A percentile compares a stretch with the other conserved stretches of the same genome.
These are phyloP conservation scores for Heterobasidion annosum DNA, from an alignment of 1,284 basidiomycete genomes.

Conservation along the genomic window DNA sequence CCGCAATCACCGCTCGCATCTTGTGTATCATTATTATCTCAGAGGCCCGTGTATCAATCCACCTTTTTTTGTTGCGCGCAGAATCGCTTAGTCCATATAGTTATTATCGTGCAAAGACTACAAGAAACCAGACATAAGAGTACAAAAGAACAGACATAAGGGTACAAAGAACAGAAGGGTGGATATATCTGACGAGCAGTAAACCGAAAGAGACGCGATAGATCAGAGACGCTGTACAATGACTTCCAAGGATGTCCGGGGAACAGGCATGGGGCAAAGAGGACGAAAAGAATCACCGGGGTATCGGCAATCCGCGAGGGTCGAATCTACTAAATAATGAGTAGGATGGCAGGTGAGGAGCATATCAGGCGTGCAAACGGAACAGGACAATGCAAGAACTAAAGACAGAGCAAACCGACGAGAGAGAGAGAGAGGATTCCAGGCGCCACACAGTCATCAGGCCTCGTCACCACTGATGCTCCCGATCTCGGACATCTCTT, in stretches of 20 bases:
- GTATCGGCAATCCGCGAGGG: background rate
- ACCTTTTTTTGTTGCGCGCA: no score
- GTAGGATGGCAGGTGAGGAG: background rate
- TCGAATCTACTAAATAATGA: background rate
- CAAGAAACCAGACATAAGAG: no score
- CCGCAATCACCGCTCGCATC: background rate
- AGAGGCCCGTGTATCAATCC: no score
- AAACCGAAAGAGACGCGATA: background rate
- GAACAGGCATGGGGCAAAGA: background rate
- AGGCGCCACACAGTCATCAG: constrained; percentile 1
- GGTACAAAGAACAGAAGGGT: background rate
- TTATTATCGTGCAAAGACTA: no score
- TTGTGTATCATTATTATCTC: background rate
- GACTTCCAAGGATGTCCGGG: background rate
- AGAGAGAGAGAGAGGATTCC: background rate
- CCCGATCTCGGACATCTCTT: constrained; percentile 89
- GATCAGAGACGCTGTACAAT: background rate
- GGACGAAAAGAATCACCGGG: background rate
- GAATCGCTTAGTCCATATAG: no score
- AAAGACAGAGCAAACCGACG: background rate
- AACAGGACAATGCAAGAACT: background rate
- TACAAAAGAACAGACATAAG: background rate
- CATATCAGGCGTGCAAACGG: background rate
- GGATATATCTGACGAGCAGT: background rate
- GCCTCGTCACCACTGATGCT: constrained; percentile 74